phyloP scores from a whole-genome alignment of 2,329 filamentous ascomycete species.

The Alternaria sp. region DNA sequence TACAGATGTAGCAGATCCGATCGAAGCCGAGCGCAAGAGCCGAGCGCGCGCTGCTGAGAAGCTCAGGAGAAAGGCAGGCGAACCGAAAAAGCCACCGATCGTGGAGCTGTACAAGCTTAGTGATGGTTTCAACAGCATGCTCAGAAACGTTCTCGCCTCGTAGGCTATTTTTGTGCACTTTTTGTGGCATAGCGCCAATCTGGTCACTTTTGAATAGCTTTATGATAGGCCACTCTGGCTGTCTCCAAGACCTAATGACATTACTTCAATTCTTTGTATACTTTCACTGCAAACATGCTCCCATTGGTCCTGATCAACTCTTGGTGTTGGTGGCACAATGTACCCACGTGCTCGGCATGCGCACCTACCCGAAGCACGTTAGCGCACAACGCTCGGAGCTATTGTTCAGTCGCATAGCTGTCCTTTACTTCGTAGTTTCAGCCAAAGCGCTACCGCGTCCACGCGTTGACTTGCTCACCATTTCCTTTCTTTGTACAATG shows the following conservation, averaged over 20 bases:
- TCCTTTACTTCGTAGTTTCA: slow-evolving; percentile 36
- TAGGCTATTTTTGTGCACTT: slow-evolving; percentile 25
- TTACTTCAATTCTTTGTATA: background rate
- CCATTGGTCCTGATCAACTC: background rate
- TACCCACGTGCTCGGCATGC: slow-evolving; percentile 26
- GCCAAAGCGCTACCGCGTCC: slow-evolving; percentile 37
- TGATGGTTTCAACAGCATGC: slow-evolving; percentile 81
- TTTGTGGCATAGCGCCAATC: background rate
- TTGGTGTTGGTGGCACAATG: slow-evolving; percentile 7
- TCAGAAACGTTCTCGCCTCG: slow-evolving; percentile 77
- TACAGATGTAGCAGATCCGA: slow-evolving; percentile 86
- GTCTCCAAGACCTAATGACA: slow-evolving; percentile 7
- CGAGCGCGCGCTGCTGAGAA: slow-evolving; percentile 80
- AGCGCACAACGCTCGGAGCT: slow-evolving; percentile 30
- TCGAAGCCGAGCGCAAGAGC: slow-evolving; percentile 82
- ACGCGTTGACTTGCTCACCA: slow-evolving; percentile 31
- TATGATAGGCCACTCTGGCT: background rate
- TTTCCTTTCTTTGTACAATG: slow-evolving; percentile 37
- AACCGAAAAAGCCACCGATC: slow-evolving; percentile 83
- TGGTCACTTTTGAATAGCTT: background rate
- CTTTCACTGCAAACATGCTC: too few relatives aligned
- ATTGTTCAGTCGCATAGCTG: slow-evolving; percentile 40
- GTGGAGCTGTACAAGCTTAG: slow-evolving; percentile 80
- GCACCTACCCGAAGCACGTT: slow-evolving; percentile 25
- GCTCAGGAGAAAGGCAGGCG: slow-evolving; percentile 79